Base-by-base conservation (phyloP, 2,329 filamentous ascomycete genomes). In the Colletotrichum orbiculare region DNA sequence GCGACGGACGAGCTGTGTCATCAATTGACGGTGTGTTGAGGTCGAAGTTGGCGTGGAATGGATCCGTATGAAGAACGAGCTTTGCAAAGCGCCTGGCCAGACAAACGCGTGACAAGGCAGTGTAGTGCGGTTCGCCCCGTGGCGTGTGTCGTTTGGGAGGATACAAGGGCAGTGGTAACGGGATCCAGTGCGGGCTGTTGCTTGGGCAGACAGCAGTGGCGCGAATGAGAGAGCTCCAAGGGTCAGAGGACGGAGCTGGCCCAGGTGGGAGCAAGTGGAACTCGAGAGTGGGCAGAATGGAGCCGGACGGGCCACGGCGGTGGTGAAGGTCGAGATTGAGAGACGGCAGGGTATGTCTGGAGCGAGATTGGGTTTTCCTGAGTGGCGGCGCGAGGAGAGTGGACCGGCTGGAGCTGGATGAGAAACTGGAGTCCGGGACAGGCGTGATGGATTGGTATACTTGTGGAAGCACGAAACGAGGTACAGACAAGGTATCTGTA, bases 41-140 rank as follows among this genome's bases (percentile, higher is more conserved):
- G 25, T 45, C 13, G 42, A 60, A 35, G 45, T 65, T 65, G 57
- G 58, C 33, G 33, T 17, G 15, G 41, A 48, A 65, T 42, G 50
- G 62, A 41, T 42, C 45, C 50, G 37, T 15, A 34, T 17, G 46
- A 62, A 60, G 25, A 58, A 37, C 62, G 47, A 65, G 46, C 58
- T 62, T 62, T 65, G 62, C 62, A 62, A 47, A 54, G 25, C 50
- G 42, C 43, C 54, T 58, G 62, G 58, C 59, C 38, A 52, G 58
- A 56, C 41, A 47, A 55, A 65, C 62, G 62, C 47, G 62, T 65
- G 62, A 65, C 62, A 57, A 62, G 58, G 58, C 52, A 52, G 62
- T 62, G 43, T 15, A 33, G 46, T 48, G 52, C 52, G 62, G 62
- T 56, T 65, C 62, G 58, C 62, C 41, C 58, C 58, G 62, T 65